A percentile compares a stretch with the other conserved stretches of the same genome.
Evolutionary conservation across 2,329 filamentous ascomycete genomes (phyloP).

Genomic region (Rhinocladiella mackenziei): DNA sequence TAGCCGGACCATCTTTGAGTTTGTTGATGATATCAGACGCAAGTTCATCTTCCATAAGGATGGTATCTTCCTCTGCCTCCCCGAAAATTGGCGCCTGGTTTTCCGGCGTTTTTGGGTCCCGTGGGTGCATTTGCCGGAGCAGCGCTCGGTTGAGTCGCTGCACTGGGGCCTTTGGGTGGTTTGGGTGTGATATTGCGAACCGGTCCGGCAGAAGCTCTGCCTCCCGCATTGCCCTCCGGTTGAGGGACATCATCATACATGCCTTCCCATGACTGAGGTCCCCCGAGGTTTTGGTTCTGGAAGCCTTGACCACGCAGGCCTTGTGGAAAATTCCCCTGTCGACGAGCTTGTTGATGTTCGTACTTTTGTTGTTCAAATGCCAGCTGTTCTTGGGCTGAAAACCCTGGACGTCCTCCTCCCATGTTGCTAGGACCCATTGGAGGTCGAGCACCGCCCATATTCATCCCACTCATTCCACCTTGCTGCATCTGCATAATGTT

Average conservation of each 20-base stretch:
- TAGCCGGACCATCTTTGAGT: no score
- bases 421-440: constrained; percentile 33
- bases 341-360: constrained; percentile 62
- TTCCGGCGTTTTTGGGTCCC: constrained; percentile 90
- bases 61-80: constrained; percentile 82
- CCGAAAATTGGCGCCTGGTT: constrained; percentile 86
- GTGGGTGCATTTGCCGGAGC: constrained; percentile 83
- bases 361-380: constrained; percentile 76
- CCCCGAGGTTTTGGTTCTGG: constrained; percentile 47
- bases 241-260: constrained; percentile 97
- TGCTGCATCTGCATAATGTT: constrained; percentile 50
- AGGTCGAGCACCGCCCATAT: constrained; percentile 29
- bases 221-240: constrained; percentile 57
- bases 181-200: constrained; percentile 39
- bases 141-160: constrained; percentile 45
- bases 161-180: constrained; percentile 44
- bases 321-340: constrained; percentile 37
- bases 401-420: constrained; percentile 48
- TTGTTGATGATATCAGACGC: background rate
- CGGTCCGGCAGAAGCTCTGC: constrained; percentile 43
- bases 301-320: constrained; percentile 26
- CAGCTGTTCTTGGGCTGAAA: constrained; percentile 68
- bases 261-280: constrained; percentile 88
- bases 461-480: constrained; percentile 39
- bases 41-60: constrained; percentile 58